phyloP scores from a whole-genome alignment of 2,329 filamentous ascomycete species.

The Aspergillus arachidicola region DNA sequence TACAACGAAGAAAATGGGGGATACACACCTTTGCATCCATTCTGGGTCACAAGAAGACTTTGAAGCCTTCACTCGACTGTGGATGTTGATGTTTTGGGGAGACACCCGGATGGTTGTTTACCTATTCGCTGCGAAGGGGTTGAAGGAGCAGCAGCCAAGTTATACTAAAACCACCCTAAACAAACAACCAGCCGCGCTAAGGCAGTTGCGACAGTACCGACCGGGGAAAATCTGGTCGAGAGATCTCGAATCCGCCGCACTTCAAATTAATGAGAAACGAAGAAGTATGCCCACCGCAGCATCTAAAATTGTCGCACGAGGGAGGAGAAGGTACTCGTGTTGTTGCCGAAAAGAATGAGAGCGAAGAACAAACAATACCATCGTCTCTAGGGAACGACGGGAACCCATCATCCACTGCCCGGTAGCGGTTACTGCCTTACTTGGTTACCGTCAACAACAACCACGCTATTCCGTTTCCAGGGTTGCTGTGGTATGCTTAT shows the following conservation, averaged over 20 bases:
- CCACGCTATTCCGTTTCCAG: constrained; percentile 18
- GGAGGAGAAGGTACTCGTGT: constrained; percentile 13
- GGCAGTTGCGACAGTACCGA: neutral
- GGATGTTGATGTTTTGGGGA: constrained; percentile 12
- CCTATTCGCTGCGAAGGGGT: constrained; percentile 19
- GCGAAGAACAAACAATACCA: constrained; percentile 9
- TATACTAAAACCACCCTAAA: constrained; percentile 28
- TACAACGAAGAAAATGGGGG: constrained; percentile 15
- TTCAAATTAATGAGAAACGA: too few relatives aligned
- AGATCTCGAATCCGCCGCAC: neutral
- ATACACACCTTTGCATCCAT: constrained; percentile 54
- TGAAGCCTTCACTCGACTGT: constrained; percentile 17
- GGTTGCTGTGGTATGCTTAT: constrained; percentile 20
- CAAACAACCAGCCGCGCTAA: constrained; percentile 28
- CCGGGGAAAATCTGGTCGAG: neutral
- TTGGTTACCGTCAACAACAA: constrained; percentile 27
- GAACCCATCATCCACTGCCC: neutral
- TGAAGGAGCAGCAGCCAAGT: constrained; percentile 20
- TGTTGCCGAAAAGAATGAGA: neutral
- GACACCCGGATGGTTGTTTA: constrained; percentile 22
- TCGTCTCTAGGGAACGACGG: constrained; percentile 9
- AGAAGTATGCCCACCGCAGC: neutral
- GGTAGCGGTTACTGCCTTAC: constrained; percentile 21
- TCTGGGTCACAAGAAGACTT: constrained; percentile 15
- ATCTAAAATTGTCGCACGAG: constrained; percentile 8